Evolutionary conservation across 2,329 filamentous ascomycete species (phyloP), one percentile per base, ranked within the genome.

Genomic region (Alternaria triticimaculans): DNA sequence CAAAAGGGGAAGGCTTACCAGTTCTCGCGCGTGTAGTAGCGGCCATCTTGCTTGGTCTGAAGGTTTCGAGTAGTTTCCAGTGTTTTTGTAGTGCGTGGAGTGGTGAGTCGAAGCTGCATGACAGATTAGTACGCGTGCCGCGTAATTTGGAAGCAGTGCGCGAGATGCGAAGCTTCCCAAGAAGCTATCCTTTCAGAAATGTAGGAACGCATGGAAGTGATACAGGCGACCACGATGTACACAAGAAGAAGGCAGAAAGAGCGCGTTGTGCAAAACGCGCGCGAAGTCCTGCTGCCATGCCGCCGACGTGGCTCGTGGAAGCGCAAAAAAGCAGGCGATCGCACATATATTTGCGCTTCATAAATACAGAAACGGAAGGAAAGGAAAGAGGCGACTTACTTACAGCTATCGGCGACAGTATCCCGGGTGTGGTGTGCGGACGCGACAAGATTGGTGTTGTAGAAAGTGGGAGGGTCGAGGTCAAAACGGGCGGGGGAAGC

Each of bases 21-120:
- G 66, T 68, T 28, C 63, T 58, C 26, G 85, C 86, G 76, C 74
- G 73, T 7, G 73, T 77, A 45, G 67, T 71, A 33, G 70, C 69
- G 46, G 67, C 64, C 74, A 75, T 51, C 4, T 60, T 56, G 21
- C 8, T 55, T n/a, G 5, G 41, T 30, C 18, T 25, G 10, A 21
- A 41, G 23, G n/a, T 20, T 28, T 37, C 15, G 14, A n/a, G 30
- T 53, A 25, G 20, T 53, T 21, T 37, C 21, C 7, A 33, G 23
- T 28, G 25, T 12, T 44, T 54, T 4, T 56, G 44, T 53, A 46
- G 37, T 59, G 51, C 43, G 55, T 45, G 49, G 23, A 37, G 45
- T 30, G 37, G 18, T 53, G 37, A 57, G 28, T 57, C 49, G 54
- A 23, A 43, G 30, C 56, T 45, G 43, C 3, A 26, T 49, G 46